Conservation (phyloP, 306 rosid genomes). For the Echinosophora koreensis region DNA sequence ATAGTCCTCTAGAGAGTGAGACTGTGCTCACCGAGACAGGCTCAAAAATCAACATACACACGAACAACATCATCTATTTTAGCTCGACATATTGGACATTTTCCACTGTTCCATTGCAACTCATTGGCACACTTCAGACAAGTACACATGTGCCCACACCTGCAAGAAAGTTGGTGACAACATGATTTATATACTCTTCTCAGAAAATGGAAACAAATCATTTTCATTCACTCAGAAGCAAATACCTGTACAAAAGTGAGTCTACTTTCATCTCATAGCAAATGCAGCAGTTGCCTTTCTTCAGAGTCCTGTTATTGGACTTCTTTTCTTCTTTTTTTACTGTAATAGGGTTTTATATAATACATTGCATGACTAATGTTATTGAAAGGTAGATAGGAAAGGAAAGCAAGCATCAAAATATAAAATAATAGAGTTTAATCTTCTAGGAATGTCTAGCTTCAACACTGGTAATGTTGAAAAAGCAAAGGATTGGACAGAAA, state of each 20-base stretch:
- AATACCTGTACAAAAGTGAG: constrained; percentile 82
- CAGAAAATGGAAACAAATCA: background rate
- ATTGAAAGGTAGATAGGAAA: background rate
- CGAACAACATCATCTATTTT: constrained; percentile 81
- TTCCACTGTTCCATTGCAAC: constrained; percentile 78
- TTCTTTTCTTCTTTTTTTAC: constrained; percentile 56
- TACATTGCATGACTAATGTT: background rate
- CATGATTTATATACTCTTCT: constrained; percentile 13
- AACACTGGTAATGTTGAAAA: constrained; percentile 6
- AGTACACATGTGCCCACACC: constrained; percentile 97
- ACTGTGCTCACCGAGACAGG: constrained; percentile 52
- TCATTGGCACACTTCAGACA: constrained; percentile 89
- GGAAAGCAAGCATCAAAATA: background rate
- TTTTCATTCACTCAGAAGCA: constrained; percentile 37
- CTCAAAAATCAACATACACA: constrained; percentile 60
- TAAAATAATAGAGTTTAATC: background rate
- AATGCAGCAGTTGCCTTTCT: constrained; percentile 77
- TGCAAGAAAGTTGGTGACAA: constrained; percentile 29
- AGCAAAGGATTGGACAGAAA: background rate
- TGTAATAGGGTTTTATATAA: constrained; percentile 43
- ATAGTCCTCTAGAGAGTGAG: constrained; percentile 55
- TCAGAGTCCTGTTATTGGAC: constrained; percentile 41
- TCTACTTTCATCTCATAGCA: constrained; percentile 76
- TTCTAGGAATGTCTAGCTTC: constrained; percentile 28
- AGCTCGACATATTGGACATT: constrained; percentile 87